phyloP scores from a whole-genome alignment of 2,329 filamentous ascomycete species.

The Penicillium polonicum region DNA sequence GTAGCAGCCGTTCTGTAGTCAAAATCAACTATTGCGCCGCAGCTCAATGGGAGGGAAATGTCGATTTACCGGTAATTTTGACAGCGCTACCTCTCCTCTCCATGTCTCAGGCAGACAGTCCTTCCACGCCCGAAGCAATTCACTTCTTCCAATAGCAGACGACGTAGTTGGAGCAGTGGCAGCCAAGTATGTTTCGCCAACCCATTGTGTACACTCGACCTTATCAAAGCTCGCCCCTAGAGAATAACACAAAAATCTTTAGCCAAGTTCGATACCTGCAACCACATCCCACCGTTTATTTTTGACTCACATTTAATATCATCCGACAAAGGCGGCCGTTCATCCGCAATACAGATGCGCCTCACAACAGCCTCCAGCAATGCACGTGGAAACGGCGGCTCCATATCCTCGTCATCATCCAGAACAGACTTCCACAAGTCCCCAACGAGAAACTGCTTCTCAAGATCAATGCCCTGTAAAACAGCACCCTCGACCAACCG shows the following conservation, averaged over 20 bases:
- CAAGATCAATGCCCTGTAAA: constrained; percentile 42
- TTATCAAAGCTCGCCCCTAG: constrained; percentile 44
- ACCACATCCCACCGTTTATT: not conserved
- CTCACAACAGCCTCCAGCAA: constrained; percentile 42
- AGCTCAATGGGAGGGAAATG: not conserved
- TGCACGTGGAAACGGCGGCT: constrained; percentile 32
- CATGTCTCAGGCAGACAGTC: constrained; percentile 46
- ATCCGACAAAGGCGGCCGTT: constrained; percentile 21
- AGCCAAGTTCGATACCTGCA: not conserved
- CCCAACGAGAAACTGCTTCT: constrained; percentile 41
- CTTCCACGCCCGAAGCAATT: constrained; percentile 43
- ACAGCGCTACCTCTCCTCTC: constrained; percentile 36
- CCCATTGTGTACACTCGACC: constrained; percentile 34
- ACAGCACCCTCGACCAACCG: constrained; percentile 40
- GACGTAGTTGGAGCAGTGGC: constrained; percentile 34
- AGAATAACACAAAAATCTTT: not conserved
- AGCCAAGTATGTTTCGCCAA: constrained; percentile 43
- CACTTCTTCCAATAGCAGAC: constrained; percentile 32
- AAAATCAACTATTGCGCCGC: not conserved
- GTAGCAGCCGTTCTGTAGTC: constrained; percentile 32
- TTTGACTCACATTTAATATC: constrained; percentile 40
- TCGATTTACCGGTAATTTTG: constrained; percentile 33
- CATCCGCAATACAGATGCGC: constrained; percentile 33
- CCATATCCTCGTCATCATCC: constrained; percentile 33
- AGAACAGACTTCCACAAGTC: constrained; percentile 44